A percentile compares a stretch with the other conserved stretches of the same genome.
Evolutionary conservation across 345 rosid species (phyloP).

Genomic region (Stellera chamaejasme): DNA sequence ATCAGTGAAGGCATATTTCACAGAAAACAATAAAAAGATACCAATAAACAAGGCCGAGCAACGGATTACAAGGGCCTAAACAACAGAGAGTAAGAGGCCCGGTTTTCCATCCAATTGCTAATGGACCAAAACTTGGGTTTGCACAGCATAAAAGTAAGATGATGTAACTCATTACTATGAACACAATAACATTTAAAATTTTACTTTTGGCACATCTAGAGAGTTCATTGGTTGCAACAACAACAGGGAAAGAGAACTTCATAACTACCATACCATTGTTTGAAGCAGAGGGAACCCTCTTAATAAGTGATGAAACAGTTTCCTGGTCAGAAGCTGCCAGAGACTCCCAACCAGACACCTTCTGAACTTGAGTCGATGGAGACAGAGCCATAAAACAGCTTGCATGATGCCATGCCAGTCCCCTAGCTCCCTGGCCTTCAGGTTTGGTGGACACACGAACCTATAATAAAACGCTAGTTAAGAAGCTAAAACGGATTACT

Average conservation of each 20-base stretch:
- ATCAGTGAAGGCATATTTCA: slow-evolving; percentile 10
- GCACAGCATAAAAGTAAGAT: too few species aligned
- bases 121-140: too few species aligned
- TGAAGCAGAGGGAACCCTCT: slow-evolving; percentile 35
- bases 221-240: neutral
- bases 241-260: slow-evolving; percentile 1
- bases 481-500: too few species aligned
- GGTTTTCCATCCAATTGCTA: too few species aligned
- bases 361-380: slow-evolving; percentile 50
- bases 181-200: slow-evolving; percentile 1
- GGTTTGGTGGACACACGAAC: slow-evolving; percentile 74
- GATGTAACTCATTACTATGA: too few species aligned
- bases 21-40: slow-evolving; percentile 5
- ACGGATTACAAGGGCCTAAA: slow-evolving; percentile 2
- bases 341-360: slow-evolving; percentile 69
- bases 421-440: slow-evolving; percentile 58
- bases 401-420: slow-evolving; percentile 82
- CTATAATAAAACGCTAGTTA: slow-evolving; percentile 19
- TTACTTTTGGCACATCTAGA: too few species aligned
- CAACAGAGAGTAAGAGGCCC: neutral
- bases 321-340: slow-evolving; percentile 58
- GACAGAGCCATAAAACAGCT: slow-evolving; percentile 53
- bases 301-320: slow-evolving; percentile 38
- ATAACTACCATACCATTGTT: slow-evolving; percentile 37
- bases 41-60: slow-evolving; percentile 8